Percentiles rank a stretch among this genome's conserved stretches.
phyloP scores from a whole-genome alignment of 2,329 filamentous ascomycete species.

The Emmonsiellopsis sp. region DNA sequence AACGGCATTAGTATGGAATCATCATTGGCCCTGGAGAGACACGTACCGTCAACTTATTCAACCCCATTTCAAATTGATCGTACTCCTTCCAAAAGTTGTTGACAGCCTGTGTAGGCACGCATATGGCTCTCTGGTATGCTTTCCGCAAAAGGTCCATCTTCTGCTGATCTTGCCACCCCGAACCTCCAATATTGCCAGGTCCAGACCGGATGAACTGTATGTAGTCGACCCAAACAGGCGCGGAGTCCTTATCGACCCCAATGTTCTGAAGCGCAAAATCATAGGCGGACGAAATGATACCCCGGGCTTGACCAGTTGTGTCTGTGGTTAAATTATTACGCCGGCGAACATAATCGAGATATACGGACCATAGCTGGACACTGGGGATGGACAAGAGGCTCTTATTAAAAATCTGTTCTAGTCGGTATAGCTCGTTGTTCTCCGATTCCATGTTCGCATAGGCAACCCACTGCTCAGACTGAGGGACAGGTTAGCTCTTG shows the following conservation, averaged over 20 bases:
- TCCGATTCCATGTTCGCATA: conserved; percentile 86
- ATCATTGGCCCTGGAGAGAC: background rate
- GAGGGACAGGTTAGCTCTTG: conserved; percentile 23
- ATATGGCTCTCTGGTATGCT: conserved; percentile 83
- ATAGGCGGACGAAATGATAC: conserved; percentile 75
- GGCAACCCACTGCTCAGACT: conserved; percentile 87
- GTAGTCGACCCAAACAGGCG: conserved; percentile 87
- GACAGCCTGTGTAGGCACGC: conserved; percentile 72
- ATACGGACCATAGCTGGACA: conserved; percentile 82
- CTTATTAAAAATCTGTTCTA: conserved; percentile 74
- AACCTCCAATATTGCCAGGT: conserved; percentile 76
- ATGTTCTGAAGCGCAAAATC: conserved; percentile 86
- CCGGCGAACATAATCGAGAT: conserved; percentile 89
- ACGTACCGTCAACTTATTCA: conserved; percentile 83
- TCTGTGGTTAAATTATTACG: conserved; percentile 81
- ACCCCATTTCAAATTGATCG: conserved; percentile 84
- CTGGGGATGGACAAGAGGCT: conserved; percentile 71
- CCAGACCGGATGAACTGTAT: conserved; percentile 85
- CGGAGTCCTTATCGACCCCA: conserved; percentile 83
- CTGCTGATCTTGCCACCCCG: conserved; percentile 90
- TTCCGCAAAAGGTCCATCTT: conserved; percentile 94
- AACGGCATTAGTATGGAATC: conserved; percentile 6
- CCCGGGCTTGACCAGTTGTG: conserved; percentile 62
- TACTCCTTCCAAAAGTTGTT: conserved; percentile 94
- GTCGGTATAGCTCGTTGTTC: conserved; percentile 67